A percentile compares a stretch with the other conserved stretches of the same genome.
Conservation (phyloP, 805 yeast species). For the Cyberlindnera misumaiensis region DNA sequence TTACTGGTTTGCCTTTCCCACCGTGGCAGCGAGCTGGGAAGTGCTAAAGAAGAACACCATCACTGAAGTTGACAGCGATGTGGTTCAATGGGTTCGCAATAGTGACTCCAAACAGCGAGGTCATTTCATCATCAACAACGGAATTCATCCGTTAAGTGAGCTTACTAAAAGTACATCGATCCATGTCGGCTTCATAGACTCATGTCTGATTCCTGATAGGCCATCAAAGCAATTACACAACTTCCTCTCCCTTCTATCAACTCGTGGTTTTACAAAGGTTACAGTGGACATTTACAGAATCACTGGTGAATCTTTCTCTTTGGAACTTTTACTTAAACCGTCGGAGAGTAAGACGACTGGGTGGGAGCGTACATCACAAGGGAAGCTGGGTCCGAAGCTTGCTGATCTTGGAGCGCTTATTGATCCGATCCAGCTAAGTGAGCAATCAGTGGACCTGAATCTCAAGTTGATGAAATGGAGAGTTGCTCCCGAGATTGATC, state of each 20-base stretch:
- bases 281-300: slow-evolving; percentile 35
- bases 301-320: slow-evolving; percentile 25
- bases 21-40: slow-evolving; percentile 48
- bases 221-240: slow-evolving; percentile 57
- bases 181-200: slow-evolving; percentile 34
- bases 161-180: slow-evolving; percentile 11
- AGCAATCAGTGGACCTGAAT: slow-evolving; percentile 89
- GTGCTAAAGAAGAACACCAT: slow-evolving; percentile 3
- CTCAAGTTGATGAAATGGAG: slow-evolving; percentile 96
- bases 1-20: slow-evolving; percentile 87
- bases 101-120: slow-evolving; percentile 17
- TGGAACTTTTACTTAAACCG: slow-evolving; percentile 17
- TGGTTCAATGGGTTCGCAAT: slow-evolving; percentile 11
- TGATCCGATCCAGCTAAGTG: slow-evolving; percentile 75
- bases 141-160: slow-evolving; percentile 11
- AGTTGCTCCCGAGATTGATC: slow-evolving; percentile 72
- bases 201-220: slow-evolving; percentile 25
- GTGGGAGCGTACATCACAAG: slow-evolving; percentile 80
- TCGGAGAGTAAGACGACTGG: slow-evolving; percentile 48
- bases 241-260: slow-evolving; percentile 40
- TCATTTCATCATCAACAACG: slow-evolving; percentile 23
- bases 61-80: slow-evolving; percentile 7
- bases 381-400: slow-evolving; percentile 71
- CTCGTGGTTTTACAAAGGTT: slow-evolving; percentile 29
- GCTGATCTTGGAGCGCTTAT: slow-evolving; percentile 79